Percentiles rank a stretch among this genome's conserved stretches.
Evolutionary conservation across 345 rosid genomes (phyloP).

Genomic region (Eucalyptus curtisii): DNA sequence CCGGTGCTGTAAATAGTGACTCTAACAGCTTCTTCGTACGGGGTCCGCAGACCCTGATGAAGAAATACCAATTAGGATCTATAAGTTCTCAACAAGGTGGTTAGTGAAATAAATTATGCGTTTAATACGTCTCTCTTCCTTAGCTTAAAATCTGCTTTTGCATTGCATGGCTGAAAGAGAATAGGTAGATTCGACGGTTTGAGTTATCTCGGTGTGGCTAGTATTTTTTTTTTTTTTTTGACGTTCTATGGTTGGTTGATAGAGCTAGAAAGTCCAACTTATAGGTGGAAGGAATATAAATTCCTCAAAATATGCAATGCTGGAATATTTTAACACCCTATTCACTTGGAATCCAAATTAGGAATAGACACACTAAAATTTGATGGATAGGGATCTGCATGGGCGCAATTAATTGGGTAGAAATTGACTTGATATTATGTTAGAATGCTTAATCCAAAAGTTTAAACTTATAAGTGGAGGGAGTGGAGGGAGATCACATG

Average conservation of each 20-base stretch:
- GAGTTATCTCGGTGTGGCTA: background rate
- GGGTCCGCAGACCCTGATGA: conserved; percentile 64
- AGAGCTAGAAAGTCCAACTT: background rate
- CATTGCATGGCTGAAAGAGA: background rate
- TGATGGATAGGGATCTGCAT: background rate
- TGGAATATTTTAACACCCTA: background rate
- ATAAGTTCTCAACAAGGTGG: conserved; percentile 42
- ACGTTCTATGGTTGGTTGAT: background rate
- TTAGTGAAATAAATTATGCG: conserved; percentile 17
- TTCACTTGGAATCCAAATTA: background rate
- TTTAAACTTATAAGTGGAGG: background rate
- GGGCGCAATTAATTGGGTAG: background rate
- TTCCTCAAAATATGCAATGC: background rate
- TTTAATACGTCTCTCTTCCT: background rate
- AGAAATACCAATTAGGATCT: conserved; percentile 30
- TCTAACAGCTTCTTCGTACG: conserved; percentile 72
- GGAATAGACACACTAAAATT: background rate
- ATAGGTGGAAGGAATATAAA: background rate
- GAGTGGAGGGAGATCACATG: background rate
- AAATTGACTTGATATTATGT: background rate
- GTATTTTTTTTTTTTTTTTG: background rate
- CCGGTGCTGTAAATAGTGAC: conserved; percentile 6
- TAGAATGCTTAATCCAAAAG: background rate
- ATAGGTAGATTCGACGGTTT: background rate
- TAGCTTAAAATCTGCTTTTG: background rate